Percentiles rank a stretch among this genome's conserved stretches.
Conservation (phyloP, 768 basidiomycete genomes). For the Piloderma croceum region DNA sequence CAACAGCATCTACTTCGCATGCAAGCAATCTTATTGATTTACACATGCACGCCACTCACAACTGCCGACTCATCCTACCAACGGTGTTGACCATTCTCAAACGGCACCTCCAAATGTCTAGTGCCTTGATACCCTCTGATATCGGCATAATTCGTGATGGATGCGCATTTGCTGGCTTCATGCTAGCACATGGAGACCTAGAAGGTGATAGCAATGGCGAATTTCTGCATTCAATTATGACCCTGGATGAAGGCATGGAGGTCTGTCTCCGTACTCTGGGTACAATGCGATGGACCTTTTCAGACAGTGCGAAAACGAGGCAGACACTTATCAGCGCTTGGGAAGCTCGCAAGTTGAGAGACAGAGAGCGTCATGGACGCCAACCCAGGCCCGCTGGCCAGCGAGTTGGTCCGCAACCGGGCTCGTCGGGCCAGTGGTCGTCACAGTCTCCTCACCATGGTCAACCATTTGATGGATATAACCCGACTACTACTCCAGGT, state of each 20-base stretch:
- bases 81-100: constrained; percentile 38
- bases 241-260: constrained; percentile 29
- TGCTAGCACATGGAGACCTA: constrained; percentile 56
- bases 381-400: too few species aligned
- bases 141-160: constrained; percentile 86
- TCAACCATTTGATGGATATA: too few species aligned
- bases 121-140: constrained; percentile 76
- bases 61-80: constrained; percentile 10
- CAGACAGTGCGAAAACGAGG: constrained; percentile 67
- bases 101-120: constrained; percentile 36
- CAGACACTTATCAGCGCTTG: constrained; percentile 41
- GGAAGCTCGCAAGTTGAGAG: too few species aligned
- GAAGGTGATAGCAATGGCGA: constrained; percentile 47
- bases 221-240: constrained; percentile 1
- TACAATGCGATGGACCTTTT: constrained; percentile 79
- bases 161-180: constrained; percentile 79
- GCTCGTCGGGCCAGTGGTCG: too few species aligned
- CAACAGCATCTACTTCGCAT: constrained; percentile 43
- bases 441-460: too few species aligned
- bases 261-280: constrained; percentile 67
- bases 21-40: constrained; percentile 46
- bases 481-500: too few species aligned
- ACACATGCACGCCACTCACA: constrained; percentile 42
- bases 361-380: too few species aligned
- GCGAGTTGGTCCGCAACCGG: too few species aligned